These are phyloP conservation scores for Alternaria tenuissima DNA, from an alignment of 2,329 filamentous ascomycete genomes.

Conservation along the genomic window DNA sequence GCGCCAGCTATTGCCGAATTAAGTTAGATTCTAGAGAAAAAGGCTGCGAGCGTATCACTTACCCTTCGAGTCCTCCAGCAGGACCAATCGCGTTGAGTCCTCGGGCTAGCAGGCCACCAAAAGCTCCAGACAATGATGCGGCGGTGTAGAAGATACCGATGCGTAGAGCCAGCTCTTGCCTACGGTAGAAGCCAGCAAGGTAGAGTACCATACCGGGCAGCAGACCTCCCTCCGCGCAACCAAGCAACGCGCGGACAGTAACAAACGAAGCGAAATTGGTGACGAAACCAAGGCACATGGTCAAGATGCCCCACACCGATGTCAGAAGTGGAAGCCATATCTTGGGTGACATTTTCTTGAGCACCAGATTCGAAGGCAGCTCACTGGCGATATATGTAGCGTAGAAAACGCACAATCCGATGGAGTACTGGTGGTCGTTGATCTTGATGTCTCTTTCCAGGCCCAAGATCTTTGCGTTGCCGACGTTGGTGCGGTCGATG, in stretches of 20 bases:
- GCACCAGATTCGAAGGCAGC: constrained; percentile 69
- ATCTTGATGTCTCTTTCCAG: constrained; percentile 65
- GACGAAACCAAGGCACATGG: constrained; percentile 66
- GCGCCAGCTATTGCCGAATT: constrained; percentile 55
- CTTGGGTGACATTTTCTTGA: constrained; percentile 68
- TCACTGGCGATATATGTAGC: constrained; percentile 70
- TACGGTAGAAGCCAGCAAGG: constrained; percentile 68
- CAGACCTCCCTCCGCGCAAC: constrained; percentile 70
- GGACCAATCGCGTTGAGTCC: constrained; percentile 68
- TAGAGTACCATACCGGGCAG: constrained; percentile 74
- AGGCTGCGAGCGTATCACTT: not conserved
- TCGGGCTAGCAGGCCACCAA: constrained; percentile 69
- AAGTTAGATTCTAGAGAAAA: too few relatives aligned
- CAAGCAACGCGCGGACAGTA: constrained; percentile 68
- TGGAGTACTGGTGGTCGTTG: constrained; percentile 68
- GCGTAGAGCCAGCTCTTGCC: constrained; percentile 67
- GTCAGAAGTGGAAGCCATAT: constrained; percentile 68
- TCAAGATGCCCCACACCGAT: constrained; percentile 65
- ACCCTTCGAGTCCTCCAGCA: constrained; percentile 60
- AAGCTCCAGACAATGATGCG: constrained; percentile 70
- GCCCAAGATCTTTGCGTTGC: constrained; percentile 72
- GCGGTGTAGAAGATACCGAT: constrained; percentile 75
- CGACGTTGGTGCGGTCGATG: constrained; percentile 75
- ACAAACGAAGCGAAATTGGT: constrained; percentile 65
- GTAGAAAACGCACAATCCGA: constrained; percentile 71